A percentile compares a stretch with the other conserved stretches of the same genome.
Conservation (phyloP, 2,329 filamentous ascomycete genomes). For the Aureobasidium subglaciale region DNA sequence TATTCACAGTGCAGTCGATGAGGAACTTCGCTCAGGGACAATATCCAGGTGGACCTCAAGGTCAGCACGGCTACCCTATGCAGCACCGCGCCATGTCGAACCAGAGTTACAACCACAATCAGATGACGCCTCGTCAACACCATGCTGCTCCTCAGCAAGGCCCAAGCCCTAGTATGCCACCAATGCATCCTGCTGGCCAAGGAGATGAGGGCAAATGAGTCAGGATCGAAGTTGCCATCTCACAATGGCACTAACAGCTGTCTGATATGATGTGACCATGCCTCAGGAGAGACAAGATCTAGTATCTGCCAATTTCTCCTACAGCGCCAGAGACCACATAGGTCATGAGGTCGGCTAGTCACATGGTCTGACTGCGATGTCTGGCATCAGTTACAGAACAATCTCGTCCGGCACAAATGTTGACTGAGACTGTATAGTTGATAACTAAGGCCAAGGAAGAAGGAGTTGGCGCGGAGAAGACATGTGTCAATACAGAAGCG, state of each 20-base stretch:
- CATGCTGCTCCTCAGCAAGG: slow-evolving; percentile 25
- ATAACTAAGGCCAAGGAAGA: not conserved
- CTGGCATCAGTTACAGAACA: not conserved
- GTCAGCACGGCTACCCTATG: slow-evolving; percentile 19
- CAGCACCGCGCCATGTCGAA: slow-evolving; percentile 26
- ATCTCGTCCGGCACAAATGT: not conserved
- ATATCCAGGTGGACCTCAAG: slow-evolving; percentile 14
- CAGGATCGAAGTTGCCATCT: not conserved
- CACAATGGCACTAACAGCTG: not conserved
- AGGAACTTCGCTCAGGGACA: slow-evolving; percentile 16
- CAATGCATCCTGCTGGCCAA: slow-evolving; percentile 19
- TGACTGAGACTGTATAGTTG: not conserved
- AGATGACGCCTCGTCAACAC: slow-evolving; percentile 30
- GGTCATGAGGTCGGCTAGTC: not conserved
- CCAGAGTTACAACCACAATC: slow-evolving; percentile 21
- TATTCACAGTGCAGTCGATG: slow-evolving; percentile 18
- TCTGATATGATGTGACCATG: not conserved
- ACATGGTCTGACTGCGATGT: not conserved
- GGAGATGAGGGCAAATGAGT: slow-evolving; percentile 27
- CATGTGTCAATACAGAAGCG: not conserved
- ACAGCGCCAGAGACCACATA: not conserved
- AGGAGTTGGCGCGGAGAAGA: not conserved
- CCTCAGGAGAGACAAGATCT: slow-evolving; percentile 2
- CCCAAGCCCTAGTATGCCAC: slow-evolving; percentile 23
- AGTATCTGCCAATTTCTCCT: not conserved